Conservation (phyloP, 176 grass and related monocot genomes). For the Miscanthus lutarioriparius region DNA sequence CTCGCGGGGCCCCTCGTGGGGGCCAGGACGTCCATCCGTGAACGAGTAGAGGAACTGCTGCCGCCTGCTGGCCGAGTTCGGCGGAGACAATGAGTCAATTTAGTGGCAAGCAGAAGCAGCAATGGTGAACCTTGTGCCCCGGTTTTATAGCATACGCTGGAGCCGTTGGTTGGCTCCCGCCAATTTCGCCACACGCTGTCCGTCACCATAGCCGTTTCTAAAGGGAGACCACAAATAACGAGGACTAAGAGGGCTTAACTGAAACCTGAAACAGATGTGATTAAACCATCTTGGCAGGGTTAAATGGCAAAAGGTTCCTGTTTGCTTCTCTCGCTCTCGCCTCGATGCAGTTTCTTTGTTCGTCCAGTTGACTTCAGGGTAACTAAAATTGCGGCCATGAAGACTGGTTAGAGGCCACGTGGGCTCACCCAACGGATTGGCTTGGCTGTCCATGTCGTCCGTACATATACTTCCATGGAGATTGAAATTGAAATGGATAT, state of each 20-base stretch:
- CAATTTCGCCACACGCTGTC: constrained; percentile 1
- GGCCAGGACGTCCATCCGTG: neutral
- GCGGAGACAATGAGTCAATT: neutral
- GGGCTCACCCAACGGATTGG: neutral
- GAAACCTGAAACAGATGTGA: neutral
- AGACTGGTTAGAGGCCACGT: neutral
- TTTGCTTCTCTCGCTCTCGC: neutral
- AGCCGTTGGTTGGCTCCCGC: constrained; percentile 11
- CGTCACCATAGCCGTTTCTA: neutral
- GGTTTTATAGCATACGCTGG: neutral
- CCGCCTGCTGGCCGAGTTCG: neutral
- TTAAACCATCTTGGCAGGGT: neutral
- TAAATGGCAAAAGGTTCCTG: neutral
- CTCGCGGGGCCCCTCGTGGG: constrained; percentile 51
- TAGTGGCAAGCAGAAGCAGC: neutral
- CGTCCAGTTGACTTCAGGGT: neutral
- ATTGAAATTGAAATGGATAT: neutral
- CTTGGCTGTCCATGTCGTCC: neutral
- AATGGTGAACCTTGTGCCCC: neutral
- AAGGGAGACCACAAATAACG: neutral
- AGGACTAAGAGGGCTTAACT: neutral
- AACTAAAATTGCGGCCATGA: neutral
- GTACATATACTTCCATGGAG: neutral
- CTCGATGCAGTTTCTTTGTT: neutral
- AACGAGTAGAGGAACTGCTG: neutral